phyloP scores from a whole-genome alignment of 345 rosid species.

The Durio zibethinus region DNA sequence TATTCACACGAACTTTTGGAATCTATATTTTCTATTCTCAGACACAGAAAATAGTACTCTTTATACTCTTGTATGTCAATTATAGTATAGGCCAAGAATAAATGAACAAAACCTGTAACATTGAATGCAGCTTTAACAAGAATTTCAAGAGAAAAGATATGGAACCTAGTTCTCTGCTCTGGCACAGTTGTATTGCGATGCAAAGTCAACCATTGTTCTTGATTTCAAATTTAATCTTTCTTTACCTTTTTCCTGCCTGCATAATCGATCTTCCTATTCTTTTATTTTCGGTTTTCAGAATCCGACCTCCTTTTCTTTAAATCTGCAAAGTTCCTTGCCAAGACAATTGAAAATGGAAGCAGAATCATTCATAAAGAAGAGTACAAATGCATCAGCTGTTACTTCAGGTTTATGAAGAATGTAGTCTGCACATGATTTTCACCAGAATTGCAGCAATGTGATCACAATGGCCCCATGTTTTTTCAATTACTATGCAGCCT shows the following conservation, averaged over 20 bases:
- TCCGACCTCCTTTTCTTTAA: background rate
- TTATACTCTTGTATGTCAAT: too few species aligned
- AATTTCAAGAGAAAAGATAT: constrained; percentile 17
- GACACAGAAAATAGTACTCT: background rate
- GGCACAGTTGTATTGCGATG: background rate
- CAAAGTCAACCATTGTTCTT: constrained; percentile 25
- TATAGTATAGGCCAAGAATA: constrained; percentile 16
- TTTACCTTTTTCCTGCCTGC: background rate
- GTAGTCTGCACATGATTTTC: background rate
- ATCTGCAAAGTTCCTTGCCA: background rate
- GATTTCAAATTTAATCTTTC: background rate
- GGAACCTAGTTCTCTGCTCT: constrained; percentile 36
- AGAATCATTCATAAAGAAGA: background rate
- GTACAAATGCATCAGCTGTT: background rate
- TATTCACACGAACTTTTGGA: background rate
- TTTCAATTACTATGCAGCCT: background rate
- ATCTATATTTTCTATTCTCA: background rate
- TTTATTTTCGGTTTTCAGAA: background rate
- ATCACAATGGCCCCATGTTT: constrained; percentile 6
- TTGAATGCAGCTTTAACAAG: constrained; percentile 24
- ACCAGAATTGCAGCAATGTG: background rate
- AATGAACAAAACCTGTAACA: constrained; percentile 12
- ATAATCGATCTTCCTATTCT: background rate
- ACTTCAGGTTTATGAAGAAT: background rate
- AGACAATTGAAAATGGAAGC: background rate